Conservation (phyloP, 2,329 filamentous ascomycete species). For the Drechslerella coelobrocha region DNA sequence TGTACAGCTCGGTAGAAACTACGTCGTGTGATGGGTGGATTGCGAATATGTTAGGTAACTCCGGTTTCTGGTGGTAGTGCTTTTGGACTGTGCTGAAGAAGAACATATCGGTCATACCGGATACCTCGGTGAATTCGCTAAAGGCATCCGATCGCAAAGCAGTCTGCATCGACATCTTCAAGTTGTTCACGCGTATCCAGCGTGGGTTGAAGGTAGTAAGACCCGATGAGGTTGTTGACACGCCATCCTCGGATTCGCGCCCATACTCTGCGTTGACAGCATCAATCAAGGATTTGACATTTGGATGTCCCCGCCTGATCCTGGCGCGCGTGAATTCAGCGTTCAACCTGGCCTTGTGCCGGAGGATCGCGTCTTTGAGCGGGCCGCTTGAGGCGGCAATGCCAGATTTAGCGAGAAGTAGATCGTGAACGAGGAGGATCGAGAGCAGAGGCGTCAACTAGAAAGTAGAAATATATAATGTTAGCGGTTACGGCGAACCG, state of each 20-base stretch:
- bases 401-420: slow-evolving; percentile 79
- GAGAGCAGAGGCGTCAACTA: slow-evolving; percentile 63
- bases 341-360: slow-evolving; percentile 79
- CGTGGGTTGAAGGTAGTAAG: slow-evolving; percentile 71
- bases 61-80: slow-evolving; percentile 50
- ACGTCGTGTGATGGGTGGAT: slow-evolving; percentile 75
- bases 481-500: slow-evolving; percentile 7
- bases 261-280: slow-evolving; percentile 58
- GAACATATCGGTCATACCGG: slow-evolving; percentile 44
- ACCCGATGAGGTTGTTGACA: slow-evolving; percentile 60
- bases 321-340: slow-evolving; percentile 84
- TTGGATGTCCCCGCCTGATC: slow-evolving; percentile 72
- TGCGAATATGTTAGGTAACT: slow-evolving; percentile 81
- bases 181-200: slow-evolving; percentile 86
- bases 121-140: slow-evolving; percentile 66
- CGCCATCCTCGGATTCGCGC: slow-evolving; percentile 64
- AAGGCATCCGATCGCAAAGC: slow-evolving; percentile 77
- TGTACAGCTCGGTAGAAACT: slow-evolving; percentile 70
- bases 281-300: slow-evolving; percentile 68
- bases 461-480: neutral
- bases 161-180: slow-evolving; percentile 73
- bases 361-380: slow-evolving; percentile 74
- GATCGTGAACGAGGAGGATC: slow-evolving; percentile 83
- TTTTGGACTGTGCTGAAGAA: slow-evolving; percentile 28
- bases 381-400: slow-evolving; percentile 79